These are phyloP conservation scores for Annulohypoxylon nitens DNA, from an alignment of 495 filamentous ascomycete species.

Conservation along the genomic window DNA sequence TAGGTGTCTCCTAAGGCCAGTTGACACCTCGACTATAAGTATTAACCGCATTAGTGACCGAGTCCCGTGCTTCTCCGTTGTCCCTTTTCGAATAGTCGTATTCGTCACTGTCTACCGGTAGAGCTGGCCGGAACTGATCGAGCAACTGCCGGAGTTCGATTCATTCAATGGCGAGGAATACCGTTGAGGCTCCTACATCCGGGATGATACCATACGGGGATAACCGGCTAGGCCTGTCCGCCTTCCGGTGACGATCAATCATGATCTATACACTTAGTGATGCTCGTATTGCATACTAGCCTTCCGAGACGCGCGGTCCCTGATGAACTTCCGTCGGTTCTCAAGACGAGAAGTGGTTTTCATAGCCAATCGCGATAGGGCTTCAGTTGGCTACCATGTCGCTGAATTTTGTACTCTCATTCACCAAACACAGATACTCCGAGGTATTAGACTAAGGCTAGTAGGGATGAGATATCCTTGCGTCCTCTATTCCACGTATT, in stretches of 20 bases:
- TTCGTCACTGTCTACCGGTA: slow-evolving; percentile 5
- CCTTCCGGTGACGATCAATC: slow-evolving; percentile 2
- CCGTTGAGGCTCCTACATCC: slow-evolving; percentile 10
- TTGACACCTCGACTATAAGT: background rate
- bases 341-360: background rate
- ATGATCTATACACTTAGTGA: slow-evolving; percentile 1
- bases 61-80: background rate
- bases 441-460: background rate
- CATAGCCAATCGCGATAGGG: no score
- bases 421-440: no score
- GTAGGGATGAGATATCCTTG: background rate
- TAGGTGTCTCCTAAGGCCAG: background rate
- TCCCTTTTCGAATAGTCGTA: background rate
- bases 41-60: background rate
- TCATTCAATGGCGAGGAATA: slow-evolving; percentile 13
- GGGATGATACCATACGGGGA: slow-evolving; percentile 21
- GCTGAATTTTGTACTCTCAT: background rate
- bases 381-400: background rate
- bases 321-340: background rate
- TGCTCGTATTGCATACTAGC: background rate
- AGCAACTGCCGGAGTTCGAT: slow-evolving; percentile 16
- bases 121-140: background rate
- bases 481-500: background rate
- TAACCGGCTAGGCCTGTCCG: slow-evolving; percentile 5
- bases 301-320: background rate